A percentile compares a stretch with the other conserved stretches of the same genome.
Evolutionary conservation across 2,329 filamentous ascomycete genomes (phyloP).

Genomic region (Pseudogymnoascus sp.): DNA sequence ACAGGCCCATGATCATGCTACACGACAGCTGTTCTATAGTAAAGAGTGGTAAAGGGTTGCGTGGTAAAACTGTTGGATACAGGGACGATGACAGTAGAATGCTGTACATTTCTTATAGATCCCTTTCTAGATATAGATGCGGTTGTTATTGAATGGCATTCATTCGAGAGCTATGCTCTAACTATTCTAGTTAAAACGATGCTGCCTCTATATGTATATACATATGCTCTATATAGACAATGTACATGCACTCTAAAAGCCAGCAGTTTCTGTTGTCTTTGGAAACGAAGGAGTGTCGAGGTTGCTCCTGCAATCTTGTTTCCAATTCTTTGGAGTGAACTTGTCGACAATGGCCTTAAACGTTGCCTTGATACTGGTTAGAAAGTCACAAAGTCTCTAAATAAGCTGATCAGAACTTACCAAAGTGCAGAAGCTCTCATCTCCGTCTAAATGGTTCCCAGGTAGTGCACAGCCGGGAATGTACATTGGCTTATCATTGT

Average conservation of each 20-base stretch:
- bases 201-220: background rate
- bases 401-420: constrained; percentile 38
- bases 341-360: constrained; percentile 92
- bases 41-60: background rate
- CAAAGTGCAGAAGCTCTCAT: constrained; percentile 84
- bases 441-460: constrained; percentile 77
- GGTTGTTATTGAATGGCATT: background rate
- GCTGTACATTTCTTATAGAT: background rate
- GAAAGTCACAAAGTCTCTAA: background rate
- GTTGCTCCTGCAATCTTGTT: constrained; percentile 49
- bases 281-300: constrained; percentile 36
- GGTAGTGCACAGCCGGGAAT: constrained; percentile 69
- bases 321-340: constrained; percentile 77
- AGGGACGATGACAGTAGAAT: background rate
- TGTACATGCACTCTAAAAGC: constrained; percentile 21
- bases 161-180: background rate
- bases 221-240: background rate
- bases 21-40: background rate
- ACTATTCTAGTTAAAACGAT: background rate
- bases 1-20: background rate
- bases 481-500: constrained; percentile 76
- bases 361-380: constrained; percentile 47
- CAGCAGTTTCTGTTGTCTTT: constrained; percentile 25
- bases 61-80: background rate
- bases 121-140: background rate